Evolutionary conservation across 208 protist species (phyloP).

Genomic region (Leishmania guyanensis): DNA sequence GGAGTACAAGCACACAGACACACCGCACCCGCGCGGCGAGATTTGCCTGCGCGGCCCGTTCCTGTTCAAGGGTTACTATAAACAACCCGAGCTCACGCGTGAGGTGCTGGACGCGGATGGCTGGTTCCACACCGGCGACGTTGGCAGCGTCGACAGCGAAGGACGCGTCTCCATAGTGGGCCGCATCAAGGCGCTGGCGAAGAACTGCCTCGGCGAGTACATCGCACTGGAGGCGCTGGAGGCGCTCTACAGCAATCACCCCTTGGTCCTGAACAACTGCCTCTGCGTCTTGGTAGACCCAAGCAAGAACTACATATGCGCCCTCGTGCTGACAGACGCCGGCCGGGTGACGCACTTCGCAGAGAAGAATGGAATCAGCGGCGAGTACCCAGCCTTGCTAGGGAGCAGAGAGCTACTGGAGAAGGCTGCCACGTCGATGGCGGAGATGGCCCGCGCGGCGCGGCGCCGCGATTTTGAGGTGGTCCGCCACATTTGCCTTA

Average conservation of each 20-base stretch:
- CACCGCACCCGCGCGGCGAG: slow-evolving; percentile 76
- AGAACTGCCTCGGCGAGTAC: slow-evolving; percentile 93
- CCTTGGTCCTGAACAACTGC: slow-evolving; percentile 64
- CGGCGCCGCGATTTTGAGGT: slow-evolving; percentile 52
- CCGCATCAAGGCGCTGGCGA: slow-evolving; percentile 92
- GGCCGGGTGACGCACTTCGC: slow-evolving; percentile 44
- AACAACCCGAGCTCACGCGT: slow-evolving; percentile 84
- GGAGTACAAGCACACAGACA: slow-evolving; percentile 82
- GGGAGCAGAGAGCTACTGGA: slow-evolving; percentile 16
- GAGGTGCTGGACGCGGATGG: slow-evolving; percentile 86
- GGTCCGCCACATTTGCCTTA: slow-evolving; percentile 45
- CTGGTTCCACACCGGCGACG: slow-evolving; percentile 93
- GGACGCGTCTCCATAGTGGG: slow-evolving; percentile 79
- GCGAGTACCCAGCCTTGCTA: slow-evolving; percentile 43
- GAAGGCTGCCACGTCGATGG: slow-evolving; percentile 43
- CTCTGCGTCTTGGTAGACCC: slow-evolving; percentile 83
- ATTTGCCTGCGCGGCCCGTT: slow-evolving; percentile 78
- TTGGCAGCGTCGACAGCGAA: slow-evolving; percentile 57
- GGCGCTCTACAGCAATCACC: slow-evolving; percentile 61
- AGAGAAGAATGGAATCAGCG: slow-evolving; percentile 32
- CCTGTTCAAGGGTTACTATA: slow-evolving; percentile 93
- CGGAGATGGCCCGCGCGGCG: slow-evolving; percentile 36
- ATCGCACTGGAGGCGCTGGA: slow-evolving; percentile 88
- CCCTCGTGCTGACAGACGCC: slow-evolving; percentile 57
- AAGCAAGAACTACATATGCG: slow-evolving; percentile 49